phyloP scores from a whole-genome alignment of 1,284 basidiomycete genomes.

The Austroboletus niveus region DNA sequence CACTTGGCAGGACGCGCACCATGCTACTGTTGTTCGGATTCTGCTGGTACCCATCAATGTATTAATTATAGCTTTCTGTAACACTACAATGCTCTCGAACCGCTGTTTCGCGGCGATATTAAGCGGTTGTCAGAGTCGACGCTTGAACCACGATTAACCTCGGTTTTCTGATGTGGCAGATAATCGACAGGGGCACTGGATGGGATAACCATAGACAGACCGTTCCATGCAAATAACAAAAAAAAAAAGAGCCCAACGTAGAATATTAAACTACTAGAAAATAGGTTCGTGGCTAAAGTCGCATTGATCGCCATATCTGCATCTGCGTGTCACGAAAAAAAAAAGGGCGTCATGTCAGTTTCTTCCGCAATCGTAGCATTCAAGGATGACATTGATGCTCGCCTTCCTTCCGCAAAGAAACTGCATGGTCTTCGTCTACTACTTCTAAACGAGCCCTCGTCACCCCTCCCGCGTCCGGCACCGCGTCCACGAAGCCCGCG shows the following conservation, averaged over 20 bases:
- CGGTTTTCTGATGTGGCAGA: not conserved
- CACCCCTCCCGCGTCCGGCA: conserved; percentile 47
- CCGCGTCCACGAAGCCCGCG: conserved; percentile 32
- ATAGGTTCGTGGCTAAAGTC: conserved; percentile 69
- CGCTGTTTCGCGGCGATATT: conserved; percentile 7
- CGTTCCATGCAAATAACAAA: conserved; percentile 12
- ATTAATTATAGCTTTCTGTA: conserved; percentile 40
- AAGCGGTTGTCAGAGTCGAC: not conserved
- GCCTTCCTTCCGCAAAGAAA: conserved; percentile 86
- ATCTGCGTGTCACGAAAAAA: conserved; percentile 56
- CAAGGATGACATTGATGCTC: conserved; percentile 53
- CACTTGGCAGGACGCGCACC: conserved; percentile 23
- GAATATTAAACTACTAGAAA: conserved; percentile 19
- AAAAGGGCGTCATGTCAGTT: conserved; percentile 44
- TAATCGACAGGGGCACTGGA: conserved; percentile 7
- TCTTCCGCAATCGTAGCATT: conserved; percentile 35
- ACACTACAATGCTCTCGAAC: conserved; percentile 26
- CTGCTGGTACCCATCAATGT: conserved; percentile 27
- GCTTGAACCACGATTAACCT: conserved; percentile 11
- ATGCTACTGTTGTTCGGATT: conserved; percentile 34
- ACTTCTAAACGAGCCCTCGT: conserved; percentile 58
- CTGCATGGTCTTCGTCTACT: conserved; percentile 82
- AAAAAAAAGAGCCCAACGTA: not conserved
- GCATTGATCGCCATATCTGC: conserved; percentile 82
- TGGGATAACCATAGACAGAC: conserved; percentile 12